Conservation (phyloP, 176 grass and related monocot genomes). For the Chrysopogon serrulatus region DNA sequence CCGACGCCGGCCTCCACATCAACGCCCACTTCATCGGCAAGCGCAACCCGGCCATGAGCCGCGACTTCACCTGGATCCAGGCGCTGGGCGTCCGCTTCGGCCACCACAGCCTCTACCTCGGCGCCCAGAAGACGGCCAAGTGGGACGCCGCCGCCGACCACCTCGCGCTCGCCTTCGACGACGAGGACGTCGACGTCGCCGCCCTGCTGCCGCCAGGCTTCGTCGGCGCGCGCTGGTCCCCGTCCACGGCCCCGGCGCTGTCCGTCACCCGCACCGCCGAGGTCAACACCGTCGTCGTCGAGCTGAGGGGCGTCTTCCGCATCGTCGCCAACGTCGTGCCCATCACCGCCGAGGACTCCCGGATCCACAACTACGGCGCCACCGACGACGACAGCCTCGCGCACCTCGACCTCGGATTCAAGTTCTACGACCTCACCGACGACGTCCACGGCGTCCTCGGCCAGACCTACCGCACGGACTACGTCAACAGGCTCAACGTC, state of each 20-base stretch:
- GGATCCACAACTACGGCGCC: conserved; percentile 26
- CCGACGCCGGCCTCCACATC: conserved; percentile 37
- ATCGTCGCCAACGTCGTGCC: conserved; percentile 34
- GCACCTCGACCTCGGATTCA: conserved; percentile 48
- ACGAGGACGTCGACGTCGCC: background rate
- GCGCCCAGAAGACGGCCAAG: background rate
- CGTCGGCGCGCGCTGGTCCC: conserved; percentile 16
- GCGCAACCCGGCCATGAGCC: conserved; percentile 21
- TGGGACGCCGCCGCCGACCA: conserved; percentile 48
- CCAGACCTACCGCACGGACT: conserved; percentile 45
- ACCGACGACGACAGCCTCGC: conserved; percentile 27
- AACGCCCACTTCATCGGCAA: conserved; percentile 67
- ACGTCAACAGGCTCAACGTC: conserved; percentile 39
- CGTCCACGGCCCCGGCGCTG: background rate
- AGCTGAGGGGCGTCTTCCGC: conserved; percentile 35
- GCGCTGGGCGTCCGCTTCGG: conserved; percentile 40
- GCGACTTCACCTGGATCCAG: conserved; percentile 79
- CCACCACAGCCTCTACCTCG: conserved; percentile 45
- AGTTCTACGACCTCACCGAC: conserved; percentile 35
- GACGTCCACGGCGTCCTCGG: conserved; percentile 47
- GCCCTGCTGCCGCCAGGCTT: background rate
- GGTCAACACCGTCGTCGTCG: conserved; percentile 21
- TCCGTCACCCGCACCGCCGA: conserved; percentile 16
- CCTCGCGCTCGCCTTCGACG: conserved; percentile 42
- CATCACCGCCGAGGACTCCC: conserved; percentile 28